These are phyloP conservation scores for Fusarium pilosicola DNA, from an alignment of 2,329 filamentous ascomycete genomes.

Conservation along the genomic window DNA sequence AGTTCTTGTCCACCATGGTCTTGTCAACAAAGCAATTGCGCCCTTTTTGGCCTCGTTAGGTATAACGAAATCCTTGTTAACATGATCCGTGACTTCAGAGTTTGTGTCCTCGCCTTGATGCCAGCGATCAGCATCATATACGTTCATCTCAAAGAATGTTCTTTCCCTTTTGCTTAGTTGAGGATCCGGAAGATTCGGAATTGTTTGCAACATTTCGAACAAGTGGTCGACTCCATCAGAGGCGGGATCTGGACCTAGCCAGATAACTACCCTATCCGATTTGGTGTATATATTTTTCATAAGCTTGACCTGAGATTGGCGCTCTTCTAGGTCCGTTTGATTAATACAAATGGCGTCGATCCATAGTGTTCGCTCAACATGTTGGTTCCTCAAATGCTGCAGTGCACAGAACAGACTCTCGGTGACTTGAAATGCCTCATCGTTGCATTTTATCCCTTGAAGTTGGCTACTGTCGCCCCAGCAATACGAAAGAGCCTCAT, in stretches of 20 bases:
- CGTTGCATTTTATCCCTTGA: neutral
- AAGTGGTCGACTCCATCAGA: neutral
- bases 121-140: neutral
- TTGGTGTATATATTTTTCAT: neutral
- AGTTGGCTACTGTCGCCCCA: neutral
- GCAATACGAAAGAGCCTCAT: neutral
- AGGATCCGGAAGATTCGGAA: neutral
- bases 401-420: neutral
- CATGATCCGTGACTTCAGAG: rapidly evolving
- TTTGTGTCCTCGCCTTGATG: neutral
- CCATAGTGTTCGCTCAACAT: neutral
- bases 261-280: neutral
- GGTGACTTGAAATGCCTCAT: neutral
- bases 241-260: neutral
- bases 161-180: neutral
- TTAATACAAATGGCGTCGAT: neutral
- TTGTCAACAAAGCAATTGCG: neutral
- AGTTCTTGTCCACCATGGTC: neutral
- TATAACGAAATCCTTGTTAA: neutral
- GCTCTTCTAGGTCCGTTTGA: neutral
- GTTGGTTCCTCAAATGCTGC: neutral
- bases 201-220: neutral
- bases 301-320: neutral
- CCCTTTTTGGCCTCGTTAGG: neutral
- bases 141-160: neutral